Base-by-base conservation (phyloP, 148 eudicot species). In the Silene latifolia region DNA sequence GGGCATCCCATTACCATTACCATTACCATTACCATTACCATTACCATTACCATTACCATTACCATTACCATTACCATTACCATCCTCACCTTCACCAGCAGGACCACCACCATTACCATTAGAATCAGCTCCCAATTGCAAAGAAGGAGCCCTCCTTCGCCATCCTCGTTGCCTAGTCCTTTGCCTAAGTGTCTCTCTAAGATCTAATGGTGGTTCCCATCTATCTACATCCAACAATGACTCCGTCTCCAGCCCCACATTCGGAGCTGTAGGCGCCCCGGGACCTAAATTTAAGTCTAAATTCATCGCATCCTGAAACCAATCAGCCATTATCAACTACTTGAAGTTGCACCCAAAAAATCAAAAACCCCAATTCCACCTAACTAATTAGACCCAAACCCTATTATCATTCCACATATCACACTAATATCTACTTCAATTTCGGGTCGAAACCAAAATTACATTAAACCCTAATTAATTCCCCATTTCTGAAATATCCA, bases 241-340 rank as follows among this genome's bases (percentile, higher is more conserved):
- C 9, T 82, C 89, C 1, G 83, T 68, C 15, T 65, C 84, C 1
- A 79, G 79, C 11, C 77, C 90, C 47, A 75, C 24, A 67, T 75
- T 88, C 25, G 81, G 78, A 17, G 83, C 72, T 1, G 83, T 73
- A 25, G 82, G 81, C 18, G 80, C 78, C 62, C 82, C 74, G 54
- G 91, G 94, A 48, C 97, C 97, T 84, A 93, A 86, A 80, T 91
- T 93, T 83, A 93, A 85, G 84, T 93, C 98, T 57, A 93, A 90
- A 81, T 93, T 88, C 97, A 91, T 91, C 73, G 81, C 59, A 77
- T 78, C 80, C 4, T 84, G 84, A 21, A 72, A 85, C 72, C 90
- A 88, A 73, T 93, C 98, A 57, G 79, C 90, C 98, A 93, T 32
- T 32, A 32, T 93, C 58, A 67, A 69, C 65, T 73, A 67, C 66